Base-by-base conservation (phyloP, 2,329 filamentous ascomycete species). In the Talaromyces sp. region DNA sequence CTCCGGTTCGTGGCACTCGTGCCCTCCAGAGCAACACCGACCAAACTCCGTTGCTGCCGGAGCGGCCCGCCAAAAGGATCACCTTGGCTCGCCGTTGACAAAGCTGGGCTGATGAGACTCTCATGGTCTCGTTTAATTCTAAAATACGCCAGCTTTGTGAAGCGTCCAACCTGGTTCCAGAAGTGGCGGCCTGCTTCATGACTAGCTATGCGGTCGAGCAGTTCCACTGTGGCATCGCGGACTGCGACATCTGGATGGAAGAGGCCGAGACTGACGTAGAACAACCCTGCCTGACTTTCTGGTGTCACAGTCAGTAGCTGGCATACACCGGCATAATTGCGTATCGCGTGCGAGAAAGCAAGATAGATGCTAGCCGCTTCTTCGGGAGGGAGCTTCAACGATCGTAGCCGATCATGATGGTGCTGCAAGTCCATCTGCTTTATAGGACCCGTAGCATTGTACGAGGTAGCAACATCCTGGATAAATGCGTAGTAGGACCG, bases 401-500 rank as follows among this genome's bases (percentile, higher is more conserved):
- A 90, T 25, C 93, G 89, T 6, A 99, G 84, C 9, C 93, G 91
- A 78, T 98, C 94, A 76, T 97, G 92, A 75, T 97, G 89, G 77
- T 98, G 93, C 70, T 93, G 89, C 10, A 99, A 81, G 75, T 99
- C 95, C 31, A 81, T 71, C 61, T 74, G 73, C 73, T 78, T 78
- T 69, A 80, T 73, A 65, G 74, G 75, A 49, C 73, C 73, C 13
- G 77, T 73, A n/a, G 77, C 73, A 60, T 72, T 75, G 64, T 76
- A 78, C 67, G 75, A 73, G 45, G 76, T 70, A 22, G 78, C 77
- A n/a, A 79, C 76, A 65, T 80, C 91, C 82, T 96, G 92, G 68
- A 98, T 94, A 74, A 92, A 98, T 70, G 91, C 93, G 79, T 96
- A 97, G 75, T 99, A 99, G 73, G 92, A 96, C 67, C 95, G 86